phyloP scores from a whole-genome alignment of 768 basidiomycete genomes.

The Fistulinella prunicolor region DNA sequence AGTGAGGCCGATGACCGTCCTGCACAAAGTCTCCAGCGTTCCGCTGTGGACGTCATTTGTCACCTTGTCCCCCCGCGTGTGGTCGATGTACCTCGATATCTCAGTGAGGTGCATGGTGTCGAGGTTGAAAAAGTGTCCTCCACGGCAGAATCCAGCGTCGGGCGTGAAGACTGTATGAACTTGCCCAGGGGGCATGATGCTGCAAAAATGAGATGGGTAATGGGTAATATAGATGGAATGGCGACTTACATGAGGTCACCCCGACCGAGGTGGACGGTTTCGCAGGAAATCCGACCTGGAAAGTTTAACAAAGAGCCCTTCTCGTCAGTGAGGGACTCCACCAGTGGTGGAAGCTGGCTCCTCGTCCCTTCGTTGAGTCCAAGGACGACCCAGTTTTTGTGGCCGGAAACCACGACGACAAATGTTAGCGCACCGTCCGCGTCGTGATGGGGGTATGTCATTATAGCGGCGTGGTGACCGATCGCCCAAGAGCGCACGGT shows the following conservation, averaged over 20 bases:
- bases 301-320: too few relatives aligned
- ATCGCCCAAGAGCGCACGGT: background rate
- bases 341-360: too few relatives aligned
- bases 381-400: background rate
- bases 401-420: background rate
- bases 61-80: background rate
- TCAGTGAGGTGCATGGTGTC: constrained; percentile 4
- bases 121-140: constrained; percentile 9
- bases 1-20: background rate
- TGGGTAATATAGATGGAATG: background rate
- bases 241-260: background rate
- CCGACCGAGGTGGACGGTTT: background rate
- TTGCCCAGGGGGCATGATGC: constrained; percentile 4
- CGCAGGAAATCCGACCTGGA: background rate
- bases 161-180: constrained; percentile 5
- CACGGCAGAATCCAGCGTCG: background rate
- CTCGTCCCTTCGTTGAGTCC: too few relatives aligned
- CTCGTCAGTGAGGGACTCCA: too few relatives aligned
- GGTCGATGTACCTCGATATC: background rate
- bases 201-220: background rate
- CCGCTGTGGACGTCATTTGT: background rate
- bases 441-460: background rate
- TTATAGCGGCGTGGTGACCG: background rate
- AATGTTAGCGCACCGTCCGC: background rate
- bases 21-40: background rate